Evolutionary conservation across 2,329 filamentous ascomycete genomes (phyloP).

Genomic region (Fusarium subglutinans): DNA sequence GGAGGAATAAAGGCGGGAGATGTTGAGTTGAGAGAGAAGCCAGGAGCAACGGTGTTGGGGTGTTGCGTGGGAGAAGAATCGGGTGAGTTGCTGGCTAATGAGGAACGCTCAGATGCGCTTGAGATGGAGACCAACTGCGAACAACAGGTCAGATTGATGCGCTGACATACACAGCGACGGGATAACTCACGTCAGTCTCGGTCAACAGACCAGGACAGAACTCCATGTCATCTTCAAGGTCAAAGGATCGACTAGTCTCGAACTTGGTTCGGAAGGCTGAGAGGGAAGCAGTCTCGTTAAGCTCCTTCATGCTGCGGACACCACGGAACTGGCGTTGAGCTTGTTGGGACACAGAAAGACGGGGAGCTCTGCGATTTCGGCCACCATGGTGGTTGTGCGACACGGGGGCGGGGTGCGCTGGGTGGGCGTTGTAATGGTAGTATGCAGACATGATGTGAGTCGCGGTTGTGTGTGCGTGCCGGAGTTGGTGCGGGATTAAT

Average conservation of each 20-base stretch:
- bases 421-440: conserved; percentile 69
- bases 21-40: conserved; percentile 76
- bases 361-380: conserved; percentile 84
- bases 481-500: conserved; percentile 45
- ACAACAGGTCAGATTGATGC: conserved; percentile 48
- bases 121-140: conserved; percentile 87
- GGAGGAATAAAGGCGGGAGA: conserved; percentile 74
- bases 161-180: conserved; percentile 19
- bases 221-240: conserved; percentile 94
- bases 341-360: conserved; percentile 83
- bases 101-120: conserved; percentile 93
- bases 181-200: conserved; percentile 83
- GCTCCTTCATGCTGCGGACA: conserved; percentile 86
- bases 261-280: conserved; percentile 86
- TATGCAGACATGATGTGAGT: conserved; percentile 68
- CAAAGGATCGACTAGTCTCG: conserved; percentile 91
- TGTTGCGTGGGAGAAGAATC: conserved; percentile 92
- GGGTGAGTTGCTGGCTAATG: conserved; percentile 92
- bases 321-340: conserved; percentile 87
- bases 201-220: conserved; percentile 94
- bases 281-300: conserved; percentile 79
- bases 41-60: conserved; percentile 79
- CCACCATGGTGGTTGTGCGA: conserved; percentile 84
- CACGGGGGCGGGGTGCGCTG: conserved; percentile 66
- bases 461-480: conserved; percentile 17